Evolutionary conservation across 371 early-diverging fungal species (phyloP).

Genomic region (Mucor ambiguus): DNA sequence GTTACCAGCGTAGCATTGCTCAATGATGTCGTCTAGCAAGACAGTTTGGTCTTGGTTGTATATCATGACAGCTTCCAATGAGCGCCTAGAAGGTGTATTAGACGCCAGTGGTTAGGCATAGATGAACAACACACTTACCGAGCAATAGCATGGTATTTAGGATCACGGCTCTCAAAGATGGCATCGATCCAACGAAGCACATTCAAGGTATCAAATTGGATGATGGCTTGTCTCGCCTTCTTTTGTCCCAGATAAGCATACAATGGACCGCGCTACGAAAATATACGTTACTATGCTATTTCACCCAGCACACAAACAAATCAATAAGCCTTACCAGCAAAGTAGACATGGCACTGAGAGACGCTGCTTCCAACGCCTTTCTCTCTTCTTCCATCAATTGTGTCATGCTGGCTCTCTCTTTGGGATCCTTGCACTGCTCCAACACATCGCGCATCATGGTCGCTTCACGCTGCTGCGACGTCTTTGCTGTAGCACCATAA

Average conservation of each 20-base stretch:
- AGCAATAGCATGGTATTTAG: conserved; percentile 46
- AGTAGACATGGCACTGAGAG: conserved; percentile 87
- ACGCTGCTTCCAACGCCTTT: conserved; percentile 74
- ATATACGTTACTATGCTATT: background rate
- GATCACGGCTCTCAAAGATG: conserved; percentile 64
- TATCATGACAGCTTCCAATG: conserved; percentile 67
- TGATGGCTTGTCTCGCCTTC: conserved; percentile 59
- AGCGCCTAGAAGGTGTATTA: conserved; percentile 36
- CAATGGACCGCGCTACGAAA: conserved; percentile 66
- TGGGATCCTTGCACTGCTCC: conserved; percentile 74
- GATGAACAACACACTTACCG: conserved; percentile 23
- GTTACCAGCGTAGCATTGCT: conserved; percentile 76
- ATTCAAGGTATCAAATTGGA: conserved; percentile 58
- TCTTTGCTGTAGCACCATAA: conserved; percentile 68
- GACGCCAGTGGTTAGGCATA: background rate
- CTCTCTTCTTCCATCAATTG: conserved; percentile 79
- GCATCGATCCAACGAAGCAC: conserved; percentile 72
- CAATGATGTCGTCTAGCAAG: conserved; percentile 68
- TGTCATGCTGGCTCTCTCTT: conserved; percentile 66
- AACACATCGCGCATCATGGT: conserved; percentile 75
- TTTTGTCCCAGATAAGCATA: conserved; percentile 69
- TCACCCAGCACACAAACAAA: background rate
- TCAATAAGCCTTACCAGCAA: conserved; percentile 78
- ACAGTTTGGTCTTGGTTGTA: conserved; percentile 69
- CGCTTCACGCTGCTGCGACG: conserved; percentile 70